These are phyloP conservation scores for Pneumocystis sp. DNA, from an alignment of 1,139 yeast species.

Conservation along the genomic window DNA sequence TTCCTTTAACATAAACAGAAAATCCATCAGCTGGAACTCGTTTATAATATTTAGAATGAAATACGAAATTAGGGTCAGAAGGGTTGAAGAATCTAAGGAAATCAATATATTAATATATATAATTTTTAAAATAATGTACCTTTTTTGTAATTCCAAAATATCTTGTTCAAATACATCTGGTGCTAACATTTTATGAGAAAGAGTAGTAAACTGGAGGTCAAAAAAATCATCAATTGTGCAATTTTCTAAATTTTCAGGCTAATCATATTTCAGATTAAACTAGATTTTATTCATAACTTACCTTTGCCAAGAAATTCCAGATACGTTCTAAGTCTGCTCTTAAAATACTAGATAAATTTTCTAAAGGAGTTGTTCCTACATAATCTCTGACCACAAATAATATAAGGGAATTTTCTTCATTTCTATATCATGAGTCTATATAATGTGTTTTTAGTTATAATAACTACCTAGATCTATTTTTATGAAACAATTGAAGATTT, in stretches of 20 bases:
- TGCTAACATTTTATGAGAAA: constrained; percentile 75
- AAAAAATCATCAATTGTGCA: constrained; percentile 60
- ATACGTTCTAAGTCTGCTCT: constrained; percentile 54
- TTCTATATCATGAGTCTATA: constrained; percentile 10
- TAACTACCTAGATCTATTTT: constrained; percentile 8
- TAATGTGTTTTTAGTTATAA: background rate
- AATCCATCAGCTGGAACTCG: constrained; percentile 89
- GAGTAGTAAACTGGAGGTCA: constrained; percentile 65
- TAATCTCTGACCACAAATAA: constrained; percentile 87
- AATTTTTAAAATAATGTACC: background rate
- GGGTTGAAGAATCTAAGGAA: constrained; percentile 26
- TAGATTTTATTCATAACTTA: background rate
- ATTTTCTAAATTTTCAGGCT: constrained; percentile 41
- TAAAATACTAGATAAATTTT: constrained; percentile 53
- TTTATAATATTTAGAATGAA: constrained; percentile 64
- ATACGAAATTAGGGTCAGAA: constrained; percentile 28
- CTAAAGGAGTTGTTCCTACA: constrained; percentile 73
- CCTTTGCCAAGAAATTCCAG: constrained; percentile 55
- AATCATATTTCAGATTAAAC: background rate
- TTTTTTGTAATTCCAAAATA: constrained; percentile 49
- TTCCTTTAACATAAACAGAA: constrained; percentile 77
- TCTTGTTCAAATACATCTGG: constrained; percentile 55
- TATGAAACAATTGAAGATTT: constrained; percentile 61
- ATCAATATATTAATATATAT: background rate
- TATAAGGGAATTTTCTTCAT: constrained; percentile 39